phyloP scores from a whole-genome alignment of 352 stramenopile genomes.

The Pythium aristosporum region DNA sequence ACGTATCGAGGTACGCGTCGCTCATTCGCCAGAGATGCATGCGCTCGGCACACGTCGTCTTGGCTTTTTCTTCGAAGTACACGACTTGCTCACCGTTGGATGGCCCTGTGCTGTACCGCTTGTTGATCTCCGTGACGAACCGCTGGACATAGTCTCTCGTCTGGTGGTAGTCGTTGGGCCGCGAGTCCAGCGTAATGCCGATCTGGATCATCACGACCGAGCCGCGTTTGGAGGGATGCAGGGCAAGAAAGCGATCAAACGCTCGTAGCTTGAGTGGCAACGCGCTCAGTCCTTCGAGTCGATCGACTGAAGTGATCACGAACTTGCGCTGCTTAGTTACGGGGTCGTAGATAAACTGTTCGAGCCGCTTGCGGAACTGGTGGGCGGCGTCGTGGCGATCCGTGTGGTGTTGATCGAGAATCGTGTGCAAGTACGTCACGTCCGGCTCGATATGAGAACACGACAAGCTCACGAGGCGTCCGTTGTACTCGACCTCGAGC shows the following conservation, averaged over 20 bases:
- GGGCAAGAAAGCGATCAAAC: constrained; percentile 94
- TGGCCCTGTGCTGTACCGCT: constrained; percentile 37
- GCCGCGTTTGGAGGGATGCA: constrained; percentile 65
- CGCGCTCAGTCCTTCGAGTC: constrained; percentile 94
- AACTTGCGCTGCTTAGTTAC: constrained; percentile 40
- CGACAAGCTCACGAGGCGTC: constrained; percentile 94
- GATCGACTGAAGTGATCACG: constrained; percentile 91
- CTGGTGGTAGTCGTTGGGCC: constrained; percentile 92
- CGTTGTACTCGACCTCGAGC: constrained; percentile 95
- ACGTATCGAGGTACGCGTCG: constrained; percentile 72
- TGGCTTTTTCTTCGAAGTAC: constrained; percentile 66
- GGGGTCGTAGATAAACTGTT: constrained; percentile 34
- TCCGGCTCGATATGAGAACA: constrained; percentile 97
- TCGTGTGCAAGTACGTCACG: constrained; percentile 63
- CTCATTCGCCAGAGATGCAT: constrained; percentile 69
- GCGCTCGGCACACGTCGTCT: constrained; percentile 65
- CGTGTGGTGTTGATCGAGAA: constrained; percentile 48
- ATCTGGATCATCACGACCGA: constrained; percentile 82
- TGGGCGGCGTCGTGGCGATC: constrained; percentile 35
- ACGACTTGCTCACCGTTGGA: constrained; percentile 45
- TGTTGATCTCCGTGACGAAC: constrained; percentile 93
- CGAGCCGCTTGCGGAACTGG: constrained; percentile 38
- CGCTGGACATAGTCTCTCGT: constrained; percentile 90
- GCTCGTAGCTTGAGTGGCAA: constrained; percentile 96
- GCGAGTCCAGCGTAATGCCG: constrained; percentile 65